phyloP scores from a whole-genome alignment of 352 stramenopile species.

The Phytophthora sp. region DNA sequence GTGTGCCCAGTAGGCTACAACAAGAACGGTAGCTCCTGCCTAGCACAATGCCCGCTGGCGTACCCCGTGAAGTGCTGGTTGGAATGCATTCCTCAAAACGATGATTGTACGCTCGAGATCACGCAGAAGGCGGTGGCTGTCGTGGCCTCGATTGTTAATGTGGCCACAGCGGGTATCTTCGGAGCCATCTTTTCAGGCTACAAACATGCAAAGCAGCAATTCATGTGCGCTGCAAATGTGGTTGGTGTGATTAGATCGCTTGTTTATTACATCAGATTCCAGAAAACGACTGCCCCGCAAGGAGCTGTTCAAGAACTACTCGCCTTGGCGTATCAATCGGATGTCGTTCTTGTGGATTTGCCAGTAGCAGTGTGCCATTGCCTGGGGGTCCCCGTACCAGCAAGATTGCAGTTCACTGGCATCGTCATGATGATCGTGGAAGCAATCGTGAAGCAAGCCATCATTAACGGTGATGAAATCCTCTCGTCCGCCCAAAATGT shows the following conservation, averaged over 20 bases:
- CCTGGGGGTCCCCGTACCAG: slow-evolving; percentile 18
- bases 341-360: slow-evolving; percentile 27
- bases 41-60: slow-evolving; percentile 43
- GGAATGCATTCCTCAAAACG: slow-evolving; percentile 15
- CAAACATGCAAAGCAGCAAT: slow-evolving; percentile 1
- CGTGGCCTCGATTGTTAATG: slow-evolving; percentile 17
- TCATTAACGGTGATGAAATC: slow-evolving; percentile 26
- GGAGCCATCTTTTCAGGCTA: slow-evolving; percentile 8
- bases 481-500: slow-evolving; percentile 21
- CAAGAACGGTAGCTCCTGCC: background rate
- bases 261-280: slow-evolving; percentile 21
- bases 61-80: slow-evolving; percentile 34
- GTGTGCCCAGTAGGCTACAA: slow-evolving; percentile 18
- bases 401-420: slow-evolving; percentile 16
- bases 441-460: slow-evolving; percentile 19
- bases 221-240: slow-evolving; percentile 27
- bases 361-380: slow-evolving; percentile 27
- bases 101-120: slow-evolving; percentile 13
- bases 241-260: slow-evolving; percentile 25
- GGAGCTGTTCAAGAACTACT: slow-evolving; percentile 16
- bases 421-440: slow-evolving; percentile 30
- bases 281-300: slow-evolving; percentile 16
- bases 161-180: slow-evolving; percentile 27
- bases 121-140: slow-evolving; percentile 7
- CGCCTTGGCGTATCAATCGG: slow-evolving; percentile 19